These are phyloP conservation scores for Agrostemma githago DNA, from an alignment of 148 eudicot species.

Conservation along the genomic window DNA sequence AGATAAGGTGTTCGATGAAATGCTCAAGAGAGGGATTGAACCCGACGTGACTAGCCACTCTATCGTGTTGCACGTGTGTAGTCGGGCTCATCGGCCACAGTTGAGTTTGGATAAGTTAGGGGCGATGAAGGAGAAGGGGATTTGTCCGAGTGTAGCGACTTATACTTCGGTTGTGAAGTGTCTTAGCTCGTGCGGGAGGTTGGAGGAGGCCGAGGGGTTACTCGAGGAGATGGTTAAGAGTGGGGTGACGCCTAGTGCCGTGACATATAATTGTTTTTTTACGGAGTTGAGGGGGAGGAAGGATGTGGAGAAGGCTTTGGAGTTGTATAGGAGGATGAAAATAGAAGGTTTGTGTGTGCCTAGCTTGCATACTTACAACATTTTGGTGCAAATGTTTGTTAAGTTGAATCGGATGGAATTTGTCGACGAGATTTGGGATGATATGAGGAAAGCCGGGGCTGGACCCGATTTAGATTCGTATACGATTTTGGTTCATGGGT, in stretches of 20 bases:
- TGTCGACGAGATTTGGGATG: conserved; percentile 75
- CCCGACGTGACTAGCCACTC: conserved; percentile 95
- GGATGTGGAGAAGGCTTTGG: conserved; percentile 66
- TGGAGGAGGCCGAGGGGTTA: conserved; percentile 65
- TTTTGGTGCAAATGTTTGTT: conserved; percentile 67
- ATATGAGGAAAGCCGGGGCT: conserved; percentile 53
- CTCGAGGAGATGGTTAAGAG: conserved; percentile 59
- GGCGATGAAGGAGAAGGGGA: conserved; percentile 68
- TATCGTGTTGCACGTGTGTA: conserved; percentile 82
- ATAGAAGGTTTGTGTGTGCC: conserved; percentile 48
- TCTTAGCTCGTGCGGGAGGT: conserved; percentile 81
- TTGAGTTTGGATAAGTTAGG: conserved; percentile 58
- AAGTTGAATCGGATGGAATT: conserved; percentile 50
- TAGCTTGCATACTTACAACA: conserved; percentile 57
- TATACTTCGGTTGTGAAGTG: conserved; percentile 95
- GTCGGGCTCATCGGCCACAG: conserved; percentile 80
- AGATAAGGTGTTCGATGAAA: conserved; percentile 74
- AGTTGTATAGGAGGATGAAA: conserved; percentile 73
- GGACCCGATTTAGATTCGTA: conserved; percentile 92
- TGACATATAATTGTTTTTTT: conserved; percentile 86
- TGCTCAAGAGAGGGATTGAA: conserved; percentile 72
- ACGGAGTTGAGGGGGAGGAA: conserved; percentile 84
- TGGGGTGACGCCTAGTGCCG: conserved; percentile 74
- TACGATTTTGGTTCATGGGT: conserved; percentile 72
- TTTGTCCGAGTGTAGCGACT: conserved; percentile 65